Conservation (phyloP, 1,284 basidiomycete species). For the Ceratobasidium sp. region DNA sequence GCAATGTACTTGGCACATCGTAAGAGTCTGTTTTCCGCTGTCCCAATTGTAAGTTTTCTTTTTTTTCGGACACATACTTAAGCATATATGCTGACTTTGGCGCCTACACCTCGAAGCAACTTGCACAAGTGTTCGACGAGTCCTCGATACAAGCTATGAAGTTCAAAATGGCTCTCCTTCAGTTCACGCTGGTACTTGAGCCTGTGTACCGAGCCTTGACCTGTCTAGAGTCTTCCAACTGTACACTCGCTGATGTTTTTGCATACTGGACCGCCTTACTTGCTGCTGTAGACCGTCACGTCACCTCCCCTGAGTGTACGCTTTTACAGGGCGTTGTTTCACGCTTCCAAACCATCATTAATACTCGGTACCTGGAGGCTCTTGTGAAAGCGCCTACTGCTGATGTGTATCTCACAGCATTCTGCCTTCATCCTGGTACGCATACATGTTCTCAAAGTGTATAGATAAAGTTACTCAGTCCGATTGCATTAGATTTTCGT, state of each 20-base stretch:
- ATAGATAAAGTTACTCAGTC: not conserved
- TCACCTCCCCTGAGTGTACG: not conserved
- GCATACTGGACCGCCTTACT: not conserved
- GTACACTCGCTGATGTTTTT: slow-evolving; percentile 15
- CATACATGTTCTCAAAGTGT: not conserved
- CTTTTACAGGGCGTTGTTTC: not conserved
- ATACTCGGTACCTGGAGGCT: not conserved
- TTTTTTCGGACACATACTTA: not conserved
- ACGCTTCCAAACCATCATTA: not conserved
- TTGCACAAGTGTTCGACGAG: slow-evolving; percentile 2
- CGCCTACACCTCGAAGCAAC: not conserved
- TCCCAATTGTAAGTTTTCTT: not conserved
- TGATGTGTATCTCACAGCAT: not conserved
- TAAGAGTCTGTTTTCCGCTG: not conserved
- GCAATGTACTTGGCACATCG: slow-evolving; percentile 10
- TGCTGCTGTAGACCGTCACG: not conserved
- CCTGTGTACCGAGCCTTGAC: not conserved
- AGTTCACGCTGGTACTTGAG: not conserved
- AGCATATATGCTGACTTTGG: not conserved
- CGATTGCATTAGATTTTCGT: not conserved
- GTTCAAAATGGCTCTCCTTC: slow-evolving; percentile 2
- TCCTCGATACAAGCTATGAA: slow-evolving; percentile 1
- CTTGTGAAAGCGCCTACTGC: not conserved
- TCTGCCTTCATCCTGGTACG: slow-evolving; percentile 18
- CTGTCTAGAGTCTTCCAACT: not conserved